These are phyloP conservation scores for Paramecium sexaurelia DNA, from an alignment of 73 alveolate species.

Conservation along the genomic window DNA sequence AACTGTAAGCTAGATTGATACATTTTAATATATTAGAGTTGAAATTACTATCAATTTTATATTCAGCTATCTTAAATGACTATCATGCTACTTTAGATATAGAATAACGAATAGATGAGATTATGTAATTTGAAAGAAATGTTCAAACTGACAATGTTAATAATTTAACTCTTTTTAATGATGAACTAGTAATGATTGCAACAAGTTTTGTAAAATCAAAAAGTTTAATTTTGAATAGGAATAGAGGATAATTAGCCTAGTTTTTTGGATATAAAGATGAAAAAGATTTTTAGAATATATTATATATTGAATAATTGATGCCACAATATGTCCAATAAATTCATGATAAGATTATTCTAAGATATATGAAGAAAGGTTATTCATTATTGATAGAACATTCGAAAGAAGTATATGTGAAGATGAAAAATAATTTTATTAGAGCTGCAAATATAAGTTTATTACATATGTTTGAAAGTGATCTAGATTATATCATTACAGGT, in stretches of 20 bases:
- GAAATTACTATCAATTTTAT: background rate
- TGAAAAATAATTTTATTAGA: background rate
- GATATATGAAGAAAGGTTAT: constrained; percentile 4
- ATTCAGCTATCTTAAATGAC: constrained; percentile 5
- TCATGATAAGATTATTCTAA: background rate
- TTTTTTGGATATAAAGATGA: background rate
- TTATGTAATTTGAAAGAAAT: background rate
- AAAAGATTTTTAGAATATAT: background rate
- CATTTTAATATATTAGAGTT: background rate
- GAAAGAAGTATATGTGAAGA: background rate
- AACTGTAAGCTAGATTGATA: background rate
- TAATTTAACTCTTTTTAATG: background rate
- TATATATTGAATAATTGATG: background rate
- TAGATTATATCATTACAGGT: background rate
- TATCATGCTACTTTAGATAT: constrained; percentile 15
- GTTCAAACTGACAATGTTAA: background rate
- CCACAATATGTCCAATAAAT: background rate
- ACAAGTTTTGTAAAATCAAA: background rate
- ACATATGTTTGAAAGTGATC: background rate
- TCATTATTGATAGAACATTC: background rate
- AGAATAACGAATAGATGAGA: background rate
- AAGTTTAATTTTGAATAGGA: background rate
- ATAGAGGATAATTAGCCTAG: background rate
- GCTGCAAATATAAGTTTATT: background rate
- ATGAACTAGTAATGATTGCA: background rate